Base-by-base conservation (phyloP, 2,329 filamentous ascomycete genomes). In the Neonectria magnoliae region DNA sequence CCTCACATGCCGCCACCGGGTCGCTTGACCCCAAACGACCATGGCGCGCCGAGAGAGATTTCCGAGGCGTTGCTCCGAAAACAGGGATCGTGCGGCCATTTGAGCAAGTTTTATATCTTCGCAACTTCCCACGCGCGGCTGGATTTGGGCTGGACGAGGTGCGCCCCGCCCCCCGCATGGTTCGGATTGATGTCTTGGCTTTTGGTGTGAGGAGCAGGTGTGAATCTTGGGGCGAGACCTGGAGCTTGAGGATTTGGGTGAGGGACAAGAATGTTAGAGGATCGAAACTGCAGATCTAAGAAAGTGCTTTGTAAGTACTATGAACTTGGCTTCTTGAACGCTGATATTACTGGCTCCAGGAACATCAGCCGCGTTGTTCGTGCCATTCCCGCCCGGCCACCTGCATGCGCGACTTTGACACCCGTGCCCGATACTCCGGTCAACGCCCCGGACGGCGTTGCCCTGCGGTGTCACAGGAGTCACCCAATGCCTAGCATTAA, bases 51-150 rank as follows among this genome's bases (percentile, higher is more conserved):
- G 22, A 42, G 38, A 57, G 31, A n/a, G 27, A 57, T 25, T 50
- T 47, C 13, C 13, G 27, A 60, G 31, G 53, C 51, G 27, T 18
- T 41, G 44, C 6, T 51, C 55, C 20, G 31, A 60, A 51, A 47
- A 47, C 64, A 68, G 65, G 69, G 64, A 57, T 69, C 58, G 29
- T 79, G 79, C 76, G 79, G 70, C 66, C 69, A 76, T 81, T 81
- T 81, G 79, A 81, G 79, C 79, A 81, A 81, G 79, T 81, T 81
- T 81, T 79, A 73, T 70, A 68, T 61, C 42, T 18, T 68, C 71
- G 67, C 64, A 67, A 61, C 67, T 54, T 57, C 63, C 44, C 41
- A 38, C 52, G 42, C 31, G 52, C 48, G 60, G 55, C 62, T 60
- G 31, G 48, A 50, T 31, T 52, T 47, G 64, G 62, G n/a, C 4